Base-by-base conservation (phyloP, 768 basidiomycete species). In the Astraeus odoratus region DNA sequence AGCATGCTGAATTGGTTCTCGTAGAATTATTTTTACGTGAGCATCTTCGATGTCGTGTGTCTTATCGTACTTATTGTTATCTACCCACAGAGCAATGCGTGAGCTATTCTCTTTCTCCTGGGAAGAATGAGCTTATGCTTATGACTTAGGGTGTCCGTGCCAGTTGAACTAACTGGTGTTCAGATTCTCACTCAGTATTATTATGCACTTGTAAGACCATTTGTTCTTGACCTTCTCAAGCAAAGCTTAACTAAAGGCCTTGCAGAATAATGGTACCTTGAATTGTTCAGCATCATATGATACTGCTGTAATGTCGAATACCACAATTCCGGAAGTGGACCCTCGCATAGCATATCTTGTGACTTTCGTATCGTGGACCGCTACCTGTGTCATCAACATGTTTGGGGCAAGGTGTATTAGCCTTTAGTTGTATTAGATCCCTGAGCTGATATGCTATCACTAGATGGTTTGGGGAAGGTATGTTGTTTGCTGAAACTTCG, bases 81-180 rank as follows among this genome's bases (percentile, higher is more conserved):
- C 30, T 12, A n/a, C 70, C 15, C 26, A 3, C 23, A 50, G 49
- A 50, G 46, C 3, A 47, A 43, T 27, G 49, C 46, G 49, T 47
- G 37, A 37, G 50, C 36, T 12, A 20, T 8, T n/a, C 29, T 5
- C 3, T 16, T 36, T 9, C 22, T 24, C 8, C 13, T 16, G 22
- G 22, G 15, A 4, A n/a, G n/a, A 36, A 30, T 16, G 3, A 4
- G 10, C 27, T 23, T 2, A 12, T 4, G 16, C 15, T 25, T 8
- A 29, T n/a, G 19, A 9, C 6, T 8, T 10, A 75, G 74, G 15
- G 80, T 83, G 43, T 72, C 81, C 2, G 70, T 78, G 1, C 84
- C 84, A 7, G 78, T 81, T 20, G 85, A 88, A 65, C 72, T 90
- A 45, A 79, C 80, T 2, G 86, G 85, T 2, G 78, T 83, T 10